phyloP scores from a whole-genome alignment of 768 basidiomycete genomes.

The Pulveroboletus sp. region DNA sequence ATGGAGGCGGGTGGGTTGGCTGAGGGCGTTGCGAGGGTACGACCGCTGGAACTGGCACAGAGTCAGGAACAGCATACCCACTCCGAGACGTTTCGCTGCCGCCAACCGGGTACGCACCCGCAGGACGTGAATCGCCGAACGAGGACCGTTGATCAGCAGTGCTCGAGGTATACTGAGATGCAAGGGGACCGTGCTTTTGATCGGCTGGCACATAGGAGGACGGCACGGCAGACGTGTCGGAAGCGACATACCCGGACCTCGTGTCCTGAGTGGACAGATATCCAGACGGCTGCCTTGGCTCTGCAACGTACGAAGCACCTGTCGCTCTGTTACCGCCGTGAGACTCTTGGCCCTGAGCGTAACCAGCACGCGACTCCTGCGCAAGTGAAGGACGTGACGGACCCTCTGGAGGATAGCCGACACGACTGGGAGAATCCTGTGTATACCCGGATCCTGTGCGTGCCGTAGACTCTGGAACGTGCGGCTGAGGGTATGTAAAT shows the following conservation, averaged over 20 bases:
- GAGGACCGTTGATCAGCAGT: constrained; percentile 17
- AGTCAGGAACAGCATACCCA: constrained; percentile 15
- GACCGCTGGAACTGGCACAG: constrained; percentile 9
- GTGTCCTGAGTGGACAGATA: constrained; percentile 19
- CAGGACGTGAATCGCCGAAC: constrained; percentile 22
- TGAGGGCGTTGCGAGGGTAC: constrained; percentile 18
- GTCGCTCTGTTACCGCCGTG: constrained; percentile 10
- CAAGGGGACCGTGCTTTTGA: constrained; percentile 15
- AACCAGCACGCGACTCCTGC: constrained; percentile 18
- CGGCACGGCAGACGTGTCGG: constrained; percentile 11
- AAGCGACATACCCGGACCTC: constrained; percentile 16
- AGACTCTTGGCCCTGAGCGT: constrained; percentile 16
- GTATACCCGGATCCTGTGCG: constrained; percentile 12
- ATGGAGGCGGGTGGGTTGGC: constrained; percentile 4
- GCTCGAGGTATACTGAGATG: constrained; percentile 13
- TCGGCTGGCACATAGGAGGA: constrained; percentile 17
- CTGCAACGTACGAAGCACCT: constrained; percentile 8
- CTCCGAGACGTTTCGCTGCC: constrained; percentile 10
- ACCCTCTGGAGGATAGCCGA: constrained; percentile 12
- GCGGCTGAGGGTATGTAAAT: constrained; percentile 19
- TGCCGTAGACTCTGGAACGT: constrained; percentile 12
- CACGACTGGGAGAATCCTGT: constrained; percentile 15
- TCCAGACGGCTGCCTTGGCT: constrained; percentile 19
- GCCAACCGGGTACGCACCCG: constrained; percentile 10
- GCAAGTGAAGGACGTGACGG: constrained; percentile 10